Conservation (phyloP, 2,329 filamentous ascomycete species). For the Fusarium neocosmosporiellum region DNA sequence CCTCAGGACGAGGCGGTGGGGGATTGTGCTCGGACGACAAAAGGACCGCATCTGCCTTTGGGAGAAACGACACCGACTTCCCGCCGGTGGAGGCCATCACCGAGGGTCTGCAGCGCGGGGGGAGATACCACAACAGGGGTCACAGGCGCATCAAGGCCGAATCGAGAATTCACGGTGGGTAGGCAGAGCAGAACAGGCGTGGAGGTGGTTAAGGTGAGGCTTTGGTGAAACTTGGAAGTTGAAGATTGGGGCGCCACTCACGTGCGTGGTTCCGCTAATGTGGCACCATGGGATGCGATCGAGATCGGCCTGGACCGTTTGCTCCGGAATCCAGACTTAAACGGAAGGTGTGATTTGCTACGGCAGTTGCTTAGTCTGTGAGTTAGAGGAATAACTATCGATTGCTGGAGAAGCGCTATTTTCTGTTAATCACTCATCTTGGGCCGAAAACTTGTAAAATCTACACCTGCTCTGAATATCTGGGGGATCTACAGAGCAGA, state of each 20-base stretch:
- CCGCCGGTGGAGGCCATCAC: neutral
- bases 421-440: neutral
- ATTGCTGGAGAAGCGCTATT: neutral
- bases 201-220: neutral
- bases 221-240: neutral
- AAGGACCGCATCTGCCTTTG: conserved; percentile 40
- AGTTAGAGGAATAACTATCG: neutral
- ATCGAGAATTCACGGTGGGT: neutral
- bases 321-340: neutral
- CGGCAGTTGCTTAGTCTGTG: neutral
- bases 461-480: neutral
- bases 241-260: neutral
- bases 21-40: conserved; percentile 29
- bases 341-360: neutral
- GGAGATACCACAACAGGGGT: neutral
- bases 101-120: neutral
- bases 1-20: conserved; percentile 22
- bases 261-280: neutral
- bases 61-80: conserved; percentile 34
- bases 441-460: neutral
- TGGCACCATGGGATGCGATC: neutral
- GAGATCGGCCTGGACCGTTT: neutral
- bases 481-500: neutral
- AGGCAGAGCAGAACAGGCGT: neutral
- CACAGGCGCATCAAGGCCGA: neutral